Base-by-base conservation (phyloP, 306 rosid genomes). In the Casuarina equisetifolia region DNA sequence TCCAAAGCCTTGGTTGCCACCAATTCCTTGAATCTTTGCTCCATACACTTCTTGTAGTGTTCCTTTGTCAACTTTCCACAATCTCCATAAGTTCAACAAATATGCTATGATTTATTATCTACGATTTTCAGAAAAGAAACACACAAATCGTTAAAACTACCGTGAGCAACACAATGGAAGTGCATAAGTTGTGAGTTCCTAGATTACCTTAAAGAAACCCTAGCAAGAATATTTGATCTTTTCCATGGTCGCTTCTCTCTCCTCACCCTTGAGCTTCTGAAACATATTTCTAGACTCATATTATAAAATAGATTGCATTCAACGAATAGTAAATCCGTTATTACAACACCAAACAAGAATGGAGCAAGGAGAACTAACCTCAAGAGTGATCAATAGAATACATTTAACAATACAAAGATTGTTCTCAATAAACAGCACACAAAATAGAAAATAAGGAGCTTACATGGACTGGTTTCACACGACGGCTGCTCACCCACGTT, bases 151-250 rank as follows among this genome's bases (percentile, higher is more conserved):
- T 63, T 64, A 3, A 42, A 57, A 20, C 19, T 42, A 17, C 15
- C 11, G n/a, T 38, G 0, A 16, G n/a, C 32, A 58, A 58, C 64
- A 9, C 20, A 66, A 40, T 7, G 4, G 32, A 66, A 40, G 49
- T 66, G 12, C 46, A 54, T 6, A 8, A 45, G 16, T 5, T 38
- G 10, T 7, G n/a, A 52, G 35, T 20, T 69, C 58, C 19, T 58
- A 71, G 25, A 46, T 49, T 84, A 94, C 98, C 97, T 94, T 94
- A 77, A 94, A 92, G 89, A 94, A 94, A 46, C 97, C 98, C 98
- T 96, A 94, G 81, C 98, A 94, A 53, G 97, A 94, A 70, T 94
- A 93, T 42, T 89, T 94, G 83, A 94, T 90, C 83, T 78, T 86
- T 42, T 72, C 93, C 94, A 92, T 75, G 68, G 82, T 88, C 0